phyloP scores from a whole-genome alignment of 306 rosid genomes.

The Prunus davidiana region DNA sequence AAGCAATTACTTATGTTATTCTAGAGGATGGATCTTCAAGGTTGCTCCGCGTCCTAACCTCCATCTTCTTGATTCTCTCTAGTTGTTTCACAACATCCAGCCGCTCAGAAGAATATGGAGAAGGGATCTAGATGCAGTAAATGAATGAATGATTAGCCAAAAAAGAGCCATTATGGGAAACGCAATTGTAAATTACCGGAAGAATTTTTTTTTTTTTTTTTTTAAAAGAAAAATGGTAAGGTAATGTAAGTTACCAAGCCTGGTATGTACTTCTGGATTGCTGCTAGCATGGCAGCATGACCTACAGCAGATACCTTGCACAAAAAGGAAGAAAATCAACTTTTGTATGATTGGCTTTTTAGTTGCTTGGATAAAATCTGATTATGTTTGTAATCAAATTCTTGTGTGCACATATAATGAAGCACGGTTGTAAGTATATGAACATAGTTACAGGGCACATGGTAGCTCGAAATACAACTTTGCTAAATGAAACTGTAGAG shows the following conservation, averaged over 20 bases:
- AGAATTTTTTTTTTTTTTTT: background rate
- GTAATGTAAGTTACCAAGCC: constrained; percentile 37
- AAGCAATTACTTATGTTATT: constrained; percentile 13
- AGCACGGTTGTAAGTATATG: background rate
- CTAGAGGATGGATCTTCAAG: constrained; percentile 44
- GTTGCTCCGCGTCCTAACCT: constrained; percentile 32
- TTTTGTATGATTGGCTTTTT: background rate
- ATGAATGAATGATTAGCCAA: constrained; percentile 18
- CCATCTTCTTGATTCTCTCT: constrained; percentile 54
- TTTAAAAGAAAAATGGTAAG: background rate
- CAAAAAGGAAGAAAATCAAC: constrained; percentile 6
- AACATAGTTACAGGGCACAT: background rate
- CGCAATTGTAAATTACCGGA: background rate
- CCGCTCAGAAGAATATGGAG: constrained; percentile 58
- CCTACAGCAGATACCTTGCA: constrained; percentile 59
- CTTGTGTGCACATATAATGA: background rate
- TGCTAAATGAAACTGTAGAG: background rate
- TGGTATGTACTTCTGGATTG: constrained; percentile 63
- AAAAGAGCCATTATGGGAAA: background rate
- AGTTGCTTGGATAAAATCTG: background rate
- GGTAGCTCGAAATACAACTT: background rate
- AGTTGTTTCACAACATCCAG: constrained; percentile 63
- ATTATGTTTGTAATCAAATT: background rate
- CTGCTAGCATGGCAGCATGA: constrained; percentile 74
- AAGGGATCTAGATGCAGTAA: constrained; percentile 48